Percentiles rank a stretch among this genome's conserved stretches.
phyloP scores from a whole-genome alignment of 1,139 yeast genomes.

The Taphrina populina region DNA sequence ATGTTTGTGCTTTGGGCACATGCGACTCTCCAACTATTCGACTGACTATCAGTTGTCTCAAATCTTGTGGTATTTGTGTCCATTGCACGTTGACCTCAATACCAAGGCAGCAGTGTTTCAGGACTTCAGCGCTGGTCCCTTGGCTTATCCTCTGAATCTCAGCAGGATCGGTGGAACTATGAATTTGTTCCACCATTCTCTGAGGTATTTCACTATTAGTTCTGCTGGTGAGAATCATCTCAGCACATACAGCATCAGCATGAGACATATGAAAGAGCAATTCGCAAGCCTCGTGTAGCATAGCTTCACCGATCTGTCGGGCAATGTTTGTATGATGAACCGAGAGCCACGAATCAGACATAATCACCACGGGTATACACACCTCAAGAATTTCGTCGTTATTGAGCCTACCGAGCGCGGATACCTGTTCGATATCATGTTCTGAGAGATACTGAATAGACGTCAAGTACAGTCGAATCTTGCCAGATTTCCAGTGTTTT shows the following conservation, averaged over 20 bases:
- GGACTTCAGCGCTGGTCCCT: slow-evolving; percentile 7
- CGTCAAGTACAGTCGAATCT: neutral
- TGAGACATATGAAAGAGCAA: neutral
- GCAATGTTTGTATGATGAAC: neutral
- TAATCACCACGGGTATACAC: neutral
- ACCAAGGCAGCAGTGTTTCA: slow-evolving; percentile 4
- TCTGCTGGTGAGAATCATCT: neutral
- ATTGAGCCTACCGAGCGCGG: neutral
- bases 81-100: slow-evolving; percentile 6
- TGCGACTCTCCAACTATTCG: neutral
- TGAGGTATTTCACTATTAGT: neutral
- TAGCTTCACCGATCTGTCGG: slow-evolving; percentile 1
- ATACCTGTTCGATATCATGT: neutral
- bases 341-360: slow-evolving; percentile 1
- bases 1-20: neutral
- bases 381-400: slow-evolving; percentile 6
- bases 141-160: neutral
- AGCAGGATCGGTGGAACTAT: neutral
- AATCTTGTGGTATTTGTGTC: slow-evolving; percentile 3
- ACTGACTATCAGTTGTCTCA: slow-evolving; percentile 2
- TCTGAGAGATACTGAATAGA: neutral
- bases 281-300: slow-evolving; percentile 14
- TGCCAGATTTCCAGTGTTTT: neutral
- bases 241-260: slow-evolving; percentile 18
- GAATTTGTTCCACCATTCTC: slow-evolving; percentile 3